These are phyloP conservation scores for Daldinia grandis DNA, from an alignment of 495 filamentous ascomycete genomes.

Conservation along the genomic window DNA sequence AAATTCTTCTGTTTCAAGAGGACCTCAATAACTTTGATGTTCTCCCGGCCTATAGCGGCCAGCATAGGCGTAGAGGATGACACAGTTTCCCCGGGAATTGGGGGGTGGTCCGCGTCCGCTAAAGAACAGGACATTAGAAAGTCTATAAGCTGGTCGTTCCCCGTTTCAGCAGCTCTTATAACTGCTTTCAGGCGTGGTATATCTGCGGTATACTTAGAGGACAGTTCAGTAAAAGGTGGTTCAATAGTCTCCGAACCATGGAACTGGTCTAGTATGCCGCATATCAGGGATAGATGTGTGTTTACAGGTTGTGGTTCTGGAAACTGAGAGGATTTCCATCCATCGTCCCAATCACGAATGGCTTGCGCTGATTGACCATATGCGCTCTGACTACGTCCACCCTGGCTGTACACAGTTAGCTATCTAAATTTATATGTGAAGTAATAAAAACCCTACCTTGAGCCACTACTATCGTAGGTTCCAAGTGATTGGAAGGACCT, in stretches of 20 bases:
- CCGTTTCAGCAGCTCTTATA: neutral
- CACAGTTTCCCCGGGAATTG: neutral
- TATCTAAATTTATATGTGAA: neutral
- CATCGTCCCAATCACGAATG: neutral
- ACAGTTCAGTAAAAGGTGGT: neutral
- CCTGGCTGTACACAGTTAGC: neutral
- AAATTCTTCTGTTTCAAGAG: neutral
- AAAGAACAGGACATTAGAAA: neutral
- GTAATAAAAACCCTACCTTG: neutral
- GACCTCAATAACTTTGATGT: neutral
- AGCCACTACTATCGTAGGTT: neutral
- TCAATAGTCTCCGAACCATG: neutral
- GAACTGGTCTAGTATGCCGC: neutral
- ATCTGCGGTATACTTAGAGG: neutral
- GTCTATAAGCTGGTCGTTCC: neutral
- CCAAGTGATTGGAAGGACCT: neutral
- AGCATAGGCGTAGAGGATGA: neutral
- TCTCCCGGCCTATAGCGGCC: neutral
- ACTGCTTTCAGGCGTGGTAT: neutral
- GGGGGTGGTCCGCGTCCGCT: neutral
- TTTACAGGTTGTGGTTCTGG: neutral
- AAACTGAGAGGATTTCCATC: neutral
- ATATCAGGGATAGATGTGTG: neutral
- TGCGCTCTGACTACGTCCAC: neutral
- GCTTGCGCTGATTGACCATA: neutral